Evolutionary conservation across 176 grass and related monocot species (phyloP), one percentile per base, ranked within the genome.

Genomic region (Neostapfia colusana): DNA sequence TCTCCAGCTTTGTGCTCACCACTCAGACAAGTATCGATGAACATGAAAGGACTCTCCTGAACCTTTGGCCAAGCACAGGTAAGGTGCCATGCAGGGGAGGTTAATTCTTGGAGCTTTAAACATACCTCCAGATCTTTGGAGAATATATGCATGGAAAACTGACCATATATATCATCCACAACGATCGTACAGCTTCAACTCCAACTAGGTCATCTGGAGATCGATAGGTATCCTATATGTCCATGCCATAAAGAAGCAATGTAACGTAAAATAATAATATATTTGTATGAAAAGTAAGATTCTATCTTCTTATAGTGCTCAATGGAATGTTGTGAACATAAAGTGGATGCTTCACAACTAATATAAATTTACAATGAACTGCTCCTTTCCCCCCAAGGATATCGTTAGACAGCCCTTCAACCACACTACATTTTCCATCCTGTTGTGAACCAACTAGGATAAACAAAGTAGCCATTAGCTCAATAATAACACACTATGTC

Each of bases 61-160:
- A 78, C 76, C 81, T 83, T 84, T 70, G 88, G 83, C 80, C 54
- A 38, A 63, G 51, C 21, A 56, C 46, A 72, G 86, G 83, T 63
- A 71, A 88, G 92, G 92, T 48, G 61, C 70, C 80, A 95, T 91
- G 87, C 87, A 87, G 88, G 88, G 92, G 83, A 95, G 92, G 92
- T 77, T 76, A 95, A 78, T 63, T 85, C 77, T 58, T 71, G 61
- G 69, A 74, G 49, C 84, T 89, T 74, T 84, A 84, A 90, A 54
- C 86, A 76, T 80, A 42, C 70, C 70, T 83, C 84, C 64, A 80
- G 75, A 79, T 86, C 84, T 83, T 76, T 83, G 79, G 83, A 69
- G 83, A 86, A 90, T 90, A 86, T 90, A 86, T 90, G 88, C 84
- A 79, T 42, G 46, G 70, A 83, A 62, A 83, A 79, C 45, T 68